These are phyloP conservation scores for Wickerhamomyces chambardii DNA, from an alignment of 805 yeast genomes.

Conservation along the genomic window DNA sequence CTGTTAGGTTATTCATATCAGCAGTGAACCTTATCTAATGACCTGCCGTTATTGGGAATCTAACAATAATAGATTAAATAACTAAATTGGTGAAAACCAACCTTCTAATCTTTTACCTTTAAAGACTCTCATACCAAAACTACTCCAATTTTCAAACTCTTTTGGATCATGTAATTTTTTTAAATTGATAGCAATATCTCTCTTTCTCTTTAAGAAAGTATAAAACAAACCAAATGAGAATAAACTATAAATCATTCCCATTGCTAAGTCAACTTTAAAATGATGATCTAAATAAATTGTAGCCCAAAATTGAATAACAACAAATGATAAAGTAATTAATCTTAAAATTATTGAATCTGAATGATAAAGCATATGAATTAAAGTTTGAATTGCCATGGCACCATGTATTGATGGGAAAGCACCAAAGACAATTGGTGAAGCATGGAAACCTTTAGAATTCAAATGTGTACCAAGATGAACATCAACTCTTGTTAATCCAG, in stretches of 20 bases:
- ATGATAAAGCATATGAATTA: slow-evolving; percentile 31
- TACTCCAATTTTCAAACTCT: slow-evolving; percentile 30
- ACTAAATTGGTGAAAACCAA: neutral
- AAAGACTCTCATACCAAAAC: slow-evolving; percentile 63
- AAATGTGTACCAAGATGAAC: slow-evolving; percentile 52
- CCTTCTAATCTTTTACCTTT: slow-evolving; percentile 5
- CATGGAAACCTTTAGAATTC: slow-evolving; percentile 54
- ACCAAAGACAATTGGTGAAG: slow-evolving; percentile 63
- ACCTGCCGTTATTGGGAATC: too few relatives aligned
- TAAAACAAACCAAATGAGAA: slow-evolving; percentile 31
- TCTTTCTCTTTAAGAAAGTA: slow-evolving; percentile 25
- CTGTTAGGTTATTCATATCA: too few relatives aligned
- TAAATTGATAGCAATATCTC: slow-evolving; percentile 13
- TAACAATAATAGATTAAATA: too few relatives aligned
- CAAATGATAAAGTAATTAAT: slow-evolving; percentile 30
- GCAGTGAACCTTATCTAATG: too few relatives aligned
- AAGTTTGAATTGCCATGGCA: slow-evolving; percentile 49
- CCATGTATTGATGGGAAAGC: slow-evolving; percentile 56
- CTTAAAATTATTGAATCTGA: slow-evolving; percentile 20
- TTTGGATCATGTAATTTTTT: slow-evolving; percentile 26
- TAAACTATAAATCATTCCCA: slow-evolving; percentile 46
- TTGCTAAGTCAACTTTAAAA: slow-evolving; percentile 52
- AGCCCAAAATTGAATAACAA: slow-evolving; percentile 64
- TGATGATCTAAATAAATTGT: slow-evolving; percentile 69
- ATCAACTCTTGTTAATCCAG: slow-evolving; percentile 62